These are phyloP conservation scores for Eimeria sp. DNA, from an alignment of 169 alveolate genomes.

Conservation along the genomic window DNA sequence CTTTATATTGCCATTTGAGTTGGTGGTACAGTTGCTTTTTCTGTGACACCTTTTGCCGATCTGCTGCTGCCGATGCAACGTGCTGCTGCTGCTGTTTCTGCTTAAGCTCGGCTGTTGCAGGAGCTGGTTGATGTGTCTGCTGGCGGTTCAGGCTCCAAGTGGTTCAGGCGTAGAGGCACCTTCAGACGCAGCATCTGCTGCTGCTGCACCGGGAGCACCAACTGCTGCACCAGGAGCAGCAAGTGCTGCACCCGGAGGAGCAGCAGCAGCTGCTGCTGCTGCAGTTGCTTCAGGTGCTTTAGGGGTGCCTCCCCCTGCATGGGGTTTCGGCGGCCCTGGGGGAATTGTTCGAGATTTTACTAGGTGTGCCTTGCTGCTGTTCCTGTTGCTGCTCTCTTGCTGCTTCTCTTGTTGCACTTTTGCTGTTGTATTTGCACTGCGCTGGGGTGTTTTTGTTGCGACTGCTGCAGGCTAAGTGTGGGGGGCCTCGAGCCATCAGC, in stretches of 20 bases:
- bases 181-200: neutral
- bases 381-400: neutral
- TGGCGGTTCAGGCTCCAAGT: constrained; percentile 15
- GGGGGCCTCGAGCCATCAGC: neutral
- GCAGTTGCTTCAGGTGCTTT: neutral
- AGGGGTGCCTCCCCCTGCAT: neutral
- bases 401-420: neutral
- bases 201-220: constrained; percentile 18
- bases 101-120: neutral
- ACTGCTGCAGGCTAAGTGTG: constrained; percentile 26
- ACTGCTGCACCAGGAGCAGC: neutral
- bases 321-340: constrained; percentile 11
- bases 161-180: constrained; percentile 5
- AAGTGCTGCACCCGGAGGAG: constrained; percentile 26
- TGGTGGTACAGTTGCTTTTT: too few relatives aligned
- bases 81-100: neutral
- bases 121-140: neutral
- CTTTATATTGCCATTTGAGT: neutral
- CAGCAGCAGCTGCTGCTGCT: constrained; percentile 51
- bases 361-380: constrained; percentile 1
- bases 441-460: neutral
- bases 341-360: constrained; percentile 19
- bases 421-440: neutral
- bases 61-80: neutral
- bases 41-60: neutral